Percentiles rank a stretch among this genome's conserved stretches.
phyloP scores from a whole-genome alignment of 257 asterid genomes.

The Perilla frutescens region DNA sequence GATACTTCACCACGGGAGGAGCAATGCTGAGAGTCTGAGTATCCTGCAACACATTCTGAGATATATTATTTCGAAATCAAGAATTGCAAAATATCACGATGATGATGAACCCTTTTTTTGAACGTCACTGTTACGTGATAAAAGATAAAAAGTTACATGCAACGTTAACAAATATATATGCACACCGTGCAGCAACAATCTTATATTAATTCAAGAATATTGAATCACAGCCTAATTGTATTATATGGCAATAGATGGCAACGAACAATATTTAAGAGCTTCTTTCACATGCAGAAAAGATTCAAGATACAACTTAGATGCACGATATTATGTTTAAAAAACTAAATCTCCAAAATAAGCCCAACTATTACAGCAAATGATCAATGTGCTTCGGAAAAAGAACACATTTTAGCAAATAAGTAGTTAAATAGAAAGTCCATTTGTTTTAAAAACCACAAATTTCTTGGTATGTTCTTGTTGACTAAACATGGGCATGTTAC shows the following conservation, averaged over 20 bases:
- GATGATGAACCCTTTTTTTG: not conserved
- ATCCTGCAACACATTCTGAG: constrained; percentile 48
- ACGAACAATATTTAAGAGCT: not conserved
- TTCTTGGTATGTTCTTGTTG: too few relatives aligned
- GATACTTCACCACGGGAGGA: constrained; percentile 49
- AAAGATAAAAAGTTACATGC: not conserved
- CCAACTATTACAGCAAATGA: not conserved
- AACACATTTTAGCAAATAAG: not conserved
- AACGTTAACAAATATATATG: not conserved
- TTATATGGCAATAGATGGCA: not conserved
- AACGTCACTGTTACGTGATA: not conserved
- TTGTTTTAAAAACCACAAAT: too few relatives aligned
- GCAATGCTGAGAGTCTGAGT: constrained; percentile 49
- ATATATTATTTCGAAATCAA: not conserved
- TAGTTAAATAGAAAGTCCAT: not conserved
- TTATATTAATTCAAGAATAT: not conserved
- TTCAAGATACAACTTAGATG: not conserved
- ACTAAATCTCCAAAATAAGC: not conserved
- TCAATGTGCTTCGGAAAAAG: not conserved
- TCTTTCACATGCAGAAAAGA: not conserved
- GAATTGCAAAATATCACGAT: not conserved
- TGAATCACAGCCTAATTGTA: not conserved
- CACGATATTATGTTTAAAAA: not conserved
- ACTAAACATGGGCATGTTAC: too few relatives aligned
- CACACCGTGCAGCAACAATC: not conserved